A percentile compares a stretch with the other conserved stretches of the same genome.
Conservation (phyloP, 176 grass and related monocot genomes). For the Saccharum spontaneum region DNA sequence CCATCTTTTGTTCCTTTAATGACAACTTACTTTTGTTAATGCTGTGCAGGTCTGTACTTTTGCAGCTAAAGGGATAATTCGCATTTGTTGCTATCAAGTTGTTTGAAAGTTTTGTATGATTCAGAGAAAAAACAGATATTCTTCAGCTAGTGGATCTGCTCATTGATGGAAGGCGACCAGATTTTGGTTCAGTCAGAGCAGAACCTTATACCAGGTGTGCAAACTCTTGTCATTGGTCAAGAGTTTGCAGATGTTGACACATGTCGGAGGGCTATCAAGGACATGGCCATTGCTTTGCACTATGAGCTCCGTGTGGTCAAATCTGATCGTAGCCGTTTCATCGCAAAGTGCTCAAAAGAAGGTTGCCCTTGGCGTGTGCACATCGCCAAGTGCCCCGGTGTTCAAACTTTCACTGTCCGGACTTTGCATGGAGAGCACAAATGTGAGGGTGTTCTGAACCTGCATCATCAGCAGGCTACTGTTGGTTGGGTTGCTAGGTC, state of each 20-base stretch:
- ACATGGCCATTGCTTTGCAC: constrained; percentile 93
- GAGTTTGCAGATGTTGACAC: constrained; percentile 75
- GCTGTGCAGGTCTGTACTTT: constrained; percentile 29
- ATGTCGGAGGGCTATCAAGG: constrained; percentile 74
- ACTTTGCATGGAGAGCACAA: constrained; percentile 87
- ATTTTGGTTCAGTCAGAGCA: constrained; percentile 50
- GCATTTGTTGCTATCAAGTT: not conserved
- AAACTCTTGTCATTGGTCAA: constrained; percentile 49
- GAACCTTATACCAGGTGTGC: constrained; percentile 34
- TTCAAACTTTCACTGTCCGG: constrained; percentile 75
- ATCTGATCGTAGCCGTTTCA: constrained; percentile 92
- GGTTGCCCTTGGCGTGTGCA: constrained; percentile 59
- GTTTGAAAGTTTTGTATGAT: constrained; percentile 13
- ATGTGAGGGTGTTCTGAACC: constrained; percentile 73
- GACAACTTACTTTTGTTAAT: constrained; percentile 19
- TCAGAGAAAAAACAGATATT: constrained; percentile 23
- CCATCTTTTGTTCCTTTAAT: not conserved
- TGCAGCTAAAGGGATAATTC: not conserved
- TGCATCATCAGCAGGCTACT: constrained; percentile 94
- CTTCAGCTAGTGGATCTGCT: constrained; percentile 7
- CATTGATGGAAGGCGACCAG: constrained; percentile 50
- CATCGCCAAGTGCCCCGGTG: constrained; percentile 35
- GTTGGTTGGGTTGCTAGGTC: constrained; percentile 97
- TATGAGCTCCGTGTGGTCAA: constrained; percentile 90
- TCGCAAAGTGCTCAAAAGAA: constrained; percentile 83